Evolutionary conservation across 805 yeast genomes (phyloP).

Genomic region (Starmera caribaea): DNA sequence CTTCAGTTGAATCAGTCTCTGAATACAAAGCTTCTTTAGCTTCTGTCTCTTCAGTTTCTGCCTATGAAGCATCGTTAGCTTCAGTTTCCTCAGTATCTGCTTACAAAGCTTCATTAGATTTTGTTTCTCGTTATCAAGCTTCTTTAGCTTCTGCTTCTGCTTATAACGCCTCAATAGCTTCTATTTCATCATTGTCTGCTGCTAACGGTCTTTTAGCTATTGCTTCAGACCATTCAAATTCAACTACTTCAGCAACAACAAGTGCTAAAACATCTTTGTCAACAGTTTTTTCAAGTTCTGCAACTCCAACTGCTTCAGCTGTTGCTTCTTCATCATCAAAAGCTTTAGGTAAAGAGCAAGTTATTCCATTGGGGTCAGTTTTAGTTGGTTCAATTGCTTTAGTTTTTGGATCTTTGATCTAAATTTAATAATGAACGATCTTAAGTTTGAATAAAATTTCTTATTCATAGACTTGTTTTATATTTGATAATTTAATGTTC

Average conservation of each 20-base stretch:
- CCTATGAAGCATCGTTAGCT: slow-evolving; percentile 11
- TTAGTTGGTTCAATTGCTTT: slow-evolving; percentile 18
- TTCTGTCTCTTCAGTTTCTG: slow-evolving; percentile 13
- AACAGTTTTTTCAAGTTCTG: slow-evolving; percentile 9
- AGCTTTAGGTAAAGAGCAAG: slow-evolving; percentile 19
- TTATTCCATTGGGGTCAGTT: slow-evolving; percentile 16
- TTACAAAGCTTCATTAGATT: slow-evolving; percentile 6
- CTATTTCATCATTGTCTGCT: slow-evolving; percentile 16
- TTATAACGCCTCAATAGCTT: slow-evolving; percentile 4
- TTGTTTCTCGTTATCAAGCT: slow-evolving; percentile 5
- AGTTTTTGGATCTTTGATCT: slow-evolving; percentile 19
- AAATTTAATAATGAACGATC: not conserved
- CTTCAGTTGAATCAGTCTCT: slow-evolving; percentile 14
- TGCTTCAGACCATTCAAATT: slow-evolving; percentile 28
- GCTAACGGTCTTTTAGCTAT: slow-evolving; percentile 31
- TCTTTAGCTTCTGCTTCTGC: slow-evolving; percentile 11
- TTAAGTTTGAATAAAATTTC: not conserved
- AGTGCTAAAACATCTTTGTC: slow-evolving; percentile 14
- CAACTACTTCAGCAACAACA: slow-evolving; percentile 14
- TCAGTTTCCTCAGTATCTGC: slow-evolving; percentile 11
- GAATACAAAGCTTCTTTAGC: slow-evolving; percentile 18
- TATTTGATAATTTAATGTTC: not conserved
- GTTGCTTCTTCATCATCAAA: slow-evolving; percentile 23
- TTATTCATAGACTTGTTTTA: not conserved
- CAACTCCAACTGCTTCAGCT: slow-evolving; percentile 12